Evolutionary conservation across 805 yeast species (phyloP).

Genomic region (Debaryomyces hansenii): DNA sequence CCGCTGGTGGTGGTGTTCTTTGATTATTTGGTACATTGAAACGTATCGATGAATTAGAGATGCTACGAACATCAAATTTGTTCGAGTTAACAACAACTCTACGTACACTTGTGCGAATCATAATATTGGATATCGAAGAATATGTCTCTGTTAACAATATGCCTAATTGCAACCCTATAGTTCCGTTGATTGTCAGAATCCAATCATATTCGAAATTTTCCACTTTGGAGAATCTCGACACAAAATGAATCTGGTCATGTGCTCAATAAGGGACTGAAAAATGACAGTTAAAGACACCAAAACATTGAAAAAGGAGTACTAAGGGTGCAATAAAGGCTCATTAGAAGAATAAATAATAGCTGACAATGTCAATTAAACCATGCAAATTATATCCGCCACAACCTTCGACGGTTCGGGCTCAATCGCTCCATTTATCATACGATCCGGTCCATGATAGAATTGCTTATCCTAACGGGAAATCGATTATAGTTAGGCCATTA

Average conservation of each 20-base stretch:
- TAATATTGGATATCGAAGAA: background rate
- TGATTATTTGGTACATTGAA: background rate
- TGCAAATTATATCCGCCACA: constrained; percentile 60
- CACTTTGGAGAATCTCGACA: background rate
- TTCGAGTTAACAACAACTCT: constrained; percentile 1
- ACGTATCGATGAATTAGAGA: constrained; percentile 1
- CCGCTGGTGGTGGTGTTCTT: background rate
- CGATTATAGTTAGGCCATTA: constrained; percentile 70
- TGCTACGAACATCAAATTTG: constrained; percentile 1
- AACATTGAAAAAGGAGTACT: too few species aligned
- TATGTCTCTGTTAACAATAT: background rate
- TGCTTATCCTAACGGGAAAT: constrained; percentile 81
- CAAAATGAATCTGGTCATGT: background rate
- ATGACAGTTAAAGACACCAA: too few species aligned
- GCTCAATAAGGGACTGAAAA: too few species aligned
- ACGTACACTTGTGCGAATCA: constrained; percentile 3
- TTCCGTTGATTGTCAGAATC: constrained; percentile 3
- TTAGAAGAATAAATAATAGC: too few species aligned
- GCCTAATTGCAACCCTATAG: background rate
- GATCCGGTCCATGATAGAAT: constrained; percentile 67
- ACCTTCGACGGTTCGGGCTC: constrained; percentile 75
- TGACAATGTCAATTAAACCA: constrained; percentile 30
- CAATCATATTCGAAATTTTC: constrained; percentile 7
- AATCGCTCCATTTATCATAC: constrained; percentile 70
- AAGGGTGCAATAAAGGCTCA: too few species aligned